Base-by-base conservation (phyloP, 345 rosid genomes). In the Sapria himalayana region DNA sequence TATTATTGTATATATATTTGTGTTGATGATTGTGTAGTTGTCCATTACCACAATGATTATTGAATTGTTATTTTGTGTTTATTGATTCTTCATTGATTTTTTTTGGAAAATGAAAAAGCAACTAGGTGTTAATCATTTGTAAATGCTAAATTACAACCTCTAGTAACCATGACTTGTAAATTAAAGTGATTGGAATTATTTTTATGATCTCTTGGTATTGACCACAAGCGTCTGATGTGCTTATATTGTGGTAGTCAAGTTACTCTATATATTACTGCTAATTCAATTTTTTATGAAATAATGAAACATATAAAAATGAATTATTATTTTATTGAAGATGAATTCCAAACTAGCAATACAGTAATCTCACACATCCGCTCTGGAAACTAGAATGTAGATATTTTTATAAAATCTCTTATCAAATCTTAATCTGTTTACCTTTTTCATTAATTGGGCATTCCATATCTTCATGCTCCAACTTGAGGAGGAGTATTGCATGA, bases 21-120 rank as follows among this genome's bases (percentile, higher is more conserved):
- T 36, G 17, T 14, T 12, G 14, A 5, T 14, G 14, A 36, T 2
- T 36, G 3, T 17, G 19, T 2, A 36, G 13, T 15, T 36, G 40
- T 15, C 40, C 17, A 14, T 36, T 14, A 12, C 4, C 17, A 2
- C 14, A 16, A 3, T 2, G 6, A 4, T 36, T n/a, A 17, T 4
- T 14, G 2, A 15, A 36, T 20, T 12, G 14, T 17, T 36, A 14
- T 2, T 4, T 9, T 36, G 40, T 36, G 17, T 10, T 36, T 17
- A 4, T 14, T 2, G 17, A 10, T 14, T 20, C 14, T 2, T 1
- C 40, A 10, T 9, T 15, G n/a, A n/a, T 4, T 9, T 36, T 9
- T 36, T 20, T 36, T 36, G 40, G 40, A 36, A 36, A 15, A 36
- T 36, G 13, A 36, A 36, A 2, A 36, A 36, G 40, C 3, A 36